phyloP scores from a whole-genome alignment of 306 rosid species.

The Medicago truncatula region MtrunA17r5.0-ANR NC_053047.1:37789001-37789500 shows the following conservation, averaged over 20 bases:
- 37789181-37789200: no score
- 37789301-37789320: slow-evolving; percentile 69
- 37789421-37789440: no score
- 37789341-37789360: no score
- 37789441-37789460: no score
- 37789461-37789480: no score
- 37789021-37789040: not conserved
- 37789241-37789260: slow-evolving; percentile 68
- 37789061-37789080: slow-evolving; percentile 67
- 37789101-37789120: slow-evolving; percentile 56
- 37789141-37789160: not conserved
- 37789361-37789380: no score
- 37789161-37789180: not conserved
- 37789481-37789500: no score
- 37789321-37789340: slow-evolving; percentile 66
- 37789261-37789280: slow-evolving; percentile 70
- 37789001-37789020: not conserved
- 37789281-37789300: slow-evolving; percentile 70
- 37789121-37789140: slow-evolving; percentile 2
- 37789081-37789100: slow-evolving; percentile 62
- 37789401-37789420: no score
- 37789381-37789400: no score
- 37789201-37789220: no score
- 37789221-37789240: not conserved
- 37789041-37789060: slow-evolving; percentile 61